phyloP scores from a whole-genome alignment of 2,329 filamentous ascomycete species.

The Ophiostoma tasmaniense region DNA sequence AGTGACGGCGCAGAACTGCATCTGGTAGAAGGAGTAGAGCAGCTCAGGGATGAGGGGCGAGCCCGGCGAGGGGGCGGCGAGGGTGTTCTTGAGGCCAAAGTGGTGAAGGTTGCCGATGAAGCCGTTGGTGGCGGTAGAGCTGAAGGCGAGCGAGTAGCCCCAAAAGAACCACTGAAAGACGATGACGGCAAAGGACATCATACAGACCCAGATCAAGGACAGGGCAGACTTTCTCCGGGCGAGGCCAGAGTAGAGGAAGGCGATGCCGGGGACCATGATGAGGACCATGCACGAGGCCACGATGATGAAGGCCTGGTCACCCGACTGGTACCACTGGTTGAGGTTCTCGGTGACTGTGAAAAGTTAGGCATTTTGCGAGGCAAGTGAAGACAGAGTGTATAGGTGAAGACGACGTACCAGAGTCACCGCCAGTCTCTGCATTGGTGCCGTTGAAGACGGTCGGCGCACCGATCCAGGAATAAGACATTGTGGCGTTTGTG shows the following conservation, averaged over 20 bases:
- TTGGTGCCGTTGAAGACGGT: constrained; percentile 57
- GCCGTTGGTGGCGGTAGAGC: constrained; percentile 67
- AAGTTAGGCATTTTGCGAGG: constrained; percentile 5
- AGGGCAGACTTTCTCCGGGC: constrained; percentile 96
- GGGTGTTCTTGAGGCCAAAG: constrained; percentile 79
- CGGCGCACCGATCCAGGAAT: constrained; percentile 51
- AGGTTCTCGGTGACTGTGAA: constrained; percentile 66
- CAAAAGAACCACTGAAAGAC: constrained; percentile 99
- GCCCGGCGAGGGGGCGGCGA: constrained; percentile 77
- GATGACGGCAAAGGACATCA: constrained; percentile 85
- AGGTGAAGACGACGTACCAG: constrained; percentile 48
- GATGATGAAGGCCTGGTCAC: constrained; percentile 91
- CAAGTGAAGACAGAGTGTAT: background rate
- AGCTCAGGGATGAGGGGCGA: constrained; percentile 82
- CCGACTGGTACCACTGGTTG: constrained; percentile 90
- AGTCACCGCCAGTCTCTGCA: constrained; percentile 61
- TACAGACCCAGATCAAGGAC: constrained; percentile 93
- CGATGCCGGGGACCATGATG: constrained; percentile 93
- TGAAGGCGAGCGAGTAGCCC: constrained; percentile 95
- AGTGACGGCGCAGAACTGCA: constrained; percentile 95
- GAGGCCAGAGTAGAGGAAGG: constrained; percentile 93
- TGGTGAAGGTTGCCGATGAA: constrained; percentile 88
- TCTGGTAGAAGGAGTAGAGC: constrained; percentile 93
- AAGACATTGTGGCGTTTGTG: constrained; percentile 41
- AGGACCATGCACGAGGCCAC: constrained; percentile 85